phyloP scores from a whole-genome alignment of 805 yeast genomes.

The Ogataea neopini region DNA sequence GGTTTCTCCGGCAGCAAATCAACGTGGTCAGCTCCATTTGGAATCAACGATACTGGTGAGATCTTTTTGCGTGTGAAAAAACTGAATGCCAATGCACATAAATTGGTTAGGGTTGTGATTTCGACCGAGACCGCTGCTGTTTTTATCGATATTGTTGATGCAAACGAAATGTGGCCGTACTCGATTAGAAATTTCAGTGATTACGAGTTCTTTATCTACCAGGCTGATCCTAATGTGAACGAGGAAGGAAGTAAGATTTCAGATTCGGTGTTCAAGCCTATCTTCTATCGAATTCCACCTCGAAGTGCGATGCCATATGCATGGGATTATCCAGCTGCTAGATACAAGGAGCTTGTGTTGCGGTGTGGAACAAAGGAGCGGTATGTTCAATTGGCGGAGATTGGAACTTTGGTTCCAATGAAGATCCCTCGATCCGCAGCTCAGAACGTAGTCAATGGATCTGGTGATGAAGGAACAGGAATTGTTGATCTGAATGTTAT shows the following conservation, averaged over 20 bases:
- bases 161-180: slow-evolving; percentile 85
- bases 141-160: slow-evolving; percentile 71
- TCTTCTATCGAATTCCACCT: slow-evolving; percentile 80
- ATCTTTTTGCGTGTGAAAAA: slow-evolving; percentile 69
- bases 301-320: slow-evolving; percentile 97
- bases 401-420: slow-evolving; percentile 89
- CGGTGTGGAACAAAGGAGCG: slow-evolving; percentile 74
- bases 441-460: slow-evolving; percentile 27
- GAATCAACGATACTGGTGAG: slow-evolving; percentile 81
- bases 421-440: slow-evolving; percentile 54
- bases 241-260: slow-evolving; percentile 63
- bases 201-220: slow-evolving; percentile 82
- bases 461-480: slow-evolving; percentile 15
- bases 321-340: slow-evolving; percentile 95
- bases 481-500: slow-evolving; percentile 88
- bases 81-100: slow-evolving; percentile 60
- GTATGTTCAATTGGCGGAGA: slow-evolving; percentile 83
- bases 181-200: slow-evolving; percentile 89
- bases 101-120: slow-evolving; percentile 69
- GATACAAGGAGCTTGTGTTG: slow-evolving; percentile 74
- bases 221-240: slow-evolving; percentile 70
- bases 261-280: slow-evolving; percentile 67
- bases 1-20: slow-evolving; percentile 57
- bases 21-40: slow-evolving; percentile 87
- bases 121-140: slow-evolving; percentile 79